phyloP scores from a whole-genome alignment of 192 early-diverging fungal species.

The Linnemannia hyalina region DNA sequence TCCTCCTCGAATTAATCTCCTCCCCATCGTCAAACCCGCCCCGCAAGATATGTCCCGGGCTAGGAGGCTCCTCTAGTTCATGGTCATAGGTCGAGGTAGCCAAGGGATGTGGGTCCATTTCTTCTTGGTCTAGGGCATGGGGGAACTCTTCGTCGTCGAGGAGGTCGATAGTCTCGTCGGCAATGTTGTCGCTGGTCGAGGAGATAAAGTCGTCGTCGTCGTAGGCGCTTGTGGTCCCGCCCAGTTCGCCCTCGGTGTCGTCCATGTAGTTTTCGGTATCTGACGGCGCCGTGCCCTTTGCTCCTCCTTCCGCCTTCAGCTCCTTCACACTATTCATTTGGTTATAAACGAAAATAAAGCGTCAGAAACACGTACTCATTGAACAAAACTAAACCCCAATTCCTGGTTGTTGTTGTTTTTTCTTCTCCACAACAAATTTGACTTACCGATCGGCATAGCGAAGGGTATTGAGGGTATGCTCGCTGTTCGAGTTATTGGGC shows the following conservation, averaged over 20 bases:
- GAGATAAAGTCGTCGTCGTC: conserved; percentile 45
- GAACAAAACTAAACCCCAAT: too few species aligned
- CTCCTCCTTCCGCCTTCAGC: conserved; percentile 42
- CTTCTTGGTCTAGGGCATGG: conserved; percentile 36
- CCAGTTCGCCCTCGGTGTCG: conserved; percentile 34
- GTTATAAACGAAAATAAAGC: not conserved
- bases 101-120: conserved; percentile 41
- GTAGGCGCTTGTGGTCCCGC: conserved; percentile 24
- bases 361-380: not conserved
- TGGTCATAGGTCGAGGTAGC: conserved; percentile 42
- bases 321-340: conserved; percentile 34
- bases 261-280: conserved; percentile 43
- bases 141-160: conserved; percentile 55
- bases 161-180: conserved; percentile 55
- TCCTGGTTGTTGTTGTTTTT: not conserved
- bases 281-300: conserved; percentile 9
- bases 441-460: conserved; percentile 92
- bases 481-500: conserved; percentile 94
- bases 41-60: conserved; percentile 24
- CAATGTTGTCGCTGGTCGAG: conserved; percentile 53
- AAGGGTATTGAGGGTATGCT: conserved; percentile 97
- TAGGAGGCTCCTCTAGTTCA: conserved; percentile 38
- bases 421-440: not conserved
- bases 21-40: conserved; percentile 61
- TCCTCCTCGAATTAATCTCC: conserved; percentile 17